These are phyloP conservation scores for Aspergillus sp. DNA, from an alignment of 2,329 filamentous ascomycete species.

Conservation along the genomic window DNA sequence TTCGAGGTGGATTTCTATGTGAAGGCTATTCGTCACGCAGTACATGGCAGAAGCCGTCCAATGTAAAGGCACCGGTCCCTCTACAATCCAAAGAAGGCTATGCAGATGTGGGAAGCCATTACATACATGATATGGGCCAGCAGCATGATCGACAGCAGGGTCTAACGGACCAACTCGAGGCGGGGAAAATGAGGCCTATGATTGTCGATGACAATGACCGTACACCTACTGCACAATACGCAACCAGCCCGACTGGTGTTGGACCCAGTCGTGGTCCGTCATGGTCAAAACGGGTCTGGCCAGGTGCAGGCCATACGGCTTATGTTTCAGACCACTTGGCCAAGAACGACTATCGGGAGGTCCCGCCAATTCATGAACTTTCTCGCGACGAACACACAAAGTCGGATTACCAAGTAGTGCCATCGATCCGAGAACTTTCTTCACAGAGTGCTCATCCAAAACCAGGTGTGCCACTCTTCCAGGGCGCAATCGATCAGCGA, in stretches of 20 bases:
- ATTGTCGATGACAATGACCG: conserved; percentile 41
- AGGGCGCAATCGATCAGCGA: conserved; percentile 31
- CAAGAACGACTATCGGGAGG: conserved; percentile 37
- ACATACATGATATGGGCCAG: conserved; percentile 32
- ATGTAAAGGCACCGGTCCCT: conserved; percentile 61
- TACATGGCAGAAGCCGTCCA: conserved; percentile 70
- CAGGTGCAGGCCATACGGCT: conserved; percentile 27
- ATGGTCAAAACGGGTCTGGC: conserved; percentile 37
- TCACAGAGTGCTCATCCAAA: conserved; percentile 31
- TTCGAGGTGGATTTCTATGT: conserved; percentile 82
- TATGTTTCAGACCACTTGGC: conserved; percentile 32
- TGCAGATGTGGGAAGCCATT: conserved; percentile 30
- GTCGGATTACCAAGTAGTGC: conserved; percentile 35
- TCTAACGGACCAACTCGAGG: conserved; percentile 32
- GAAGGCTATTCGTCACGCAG: conserved; percentile 80
- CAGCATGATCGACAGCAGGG: conserved; percentile 34
- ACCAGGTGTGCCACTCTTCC: conserved; percentile 31
- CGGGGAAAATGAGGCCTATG: conserved; percentile 42
- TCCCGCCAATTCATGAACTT: conserved; percentile 35
- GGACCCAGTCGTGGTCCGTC: conserved; percentile 24
- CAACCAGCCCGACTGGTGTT: conserved; percentile 33
- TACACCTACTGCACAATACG: conserved; percentile 28
- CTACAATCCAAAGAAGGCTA: conserved; percentile 74
- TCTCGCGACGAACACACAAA: conserved; percentile 32
- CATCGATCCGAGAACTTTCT: conserved; percentile 32